Evolutionary conservation across 2,329 filamentous ascomycete species (phyloP).

Genomic region (Mariannaea sp.): DNA sequence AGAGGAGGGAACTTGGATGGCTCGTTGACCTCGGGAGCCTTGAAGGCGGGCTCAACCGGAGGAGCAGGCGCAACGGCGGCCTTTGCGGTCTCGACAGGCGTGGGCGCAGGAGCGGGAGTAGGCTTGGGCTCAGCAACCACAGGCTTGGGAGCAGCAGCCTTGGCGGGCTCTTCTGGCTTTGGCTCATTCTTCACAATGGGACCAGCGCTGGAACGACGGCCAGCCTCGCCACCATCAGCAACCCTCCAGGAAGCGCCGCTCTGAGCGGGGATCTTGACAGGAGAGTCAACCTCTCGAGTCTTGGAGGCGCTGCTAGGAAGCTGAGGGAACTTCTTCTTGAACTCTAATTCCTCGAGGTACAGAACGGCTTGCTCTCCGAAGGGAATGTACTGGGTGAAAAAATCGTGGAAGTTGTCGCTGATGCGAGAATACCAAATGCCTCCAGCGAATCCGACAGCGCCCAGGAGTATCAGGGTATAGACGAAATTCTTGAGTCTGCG

Average conservation of each 20-base stretch:
- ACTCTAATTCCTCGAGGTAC: conserved; percentile 94
- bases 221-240: conserved; percentile 61
- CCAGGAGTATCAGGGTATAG: conserved; percentile 75
- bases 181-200: conserved; percentile 40
- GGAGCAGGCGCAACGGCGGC: conserved; percentile 34
- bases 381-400: conserved; percentile 96
- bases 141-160: conserved; percentile 41
- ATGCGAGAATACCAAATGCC: conserved; percentile 91
- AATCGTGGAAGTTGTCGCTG: conserved; percentile 98
- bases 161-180: conserved; percentile 38
- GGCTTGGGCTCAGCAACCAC: conserved; percentile 28
- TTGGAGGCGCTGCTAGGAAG: conserved; percentile 51
- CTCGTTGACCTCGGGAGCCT: conserved; percentile 67
- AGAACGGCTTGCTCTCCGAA: conserved; percentile 93
- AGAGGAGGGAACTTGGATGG: conserved; percentile 67
- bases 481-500: conserved; percentile 79
- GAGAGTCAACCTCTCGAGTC: conserved; percentile 63
- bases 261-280: conserved; percentile 82
- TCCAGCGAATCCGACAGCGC: conserved; percentile 79
- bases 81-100: conserved; percentile 40
- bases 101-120: too few relatives aligned
- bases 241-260: conserved; percentile 85
- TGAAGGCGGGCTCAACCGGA: conserved; percentile 45
- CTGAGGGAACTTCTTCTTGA: conserved; percentile 78
- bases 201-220: conserved; percentile 65